These are phyloP conservation scores for Trifolium dubium DNA, from an alignment of 306 rosid genomes.

Conservation along the genomic window DNA sequence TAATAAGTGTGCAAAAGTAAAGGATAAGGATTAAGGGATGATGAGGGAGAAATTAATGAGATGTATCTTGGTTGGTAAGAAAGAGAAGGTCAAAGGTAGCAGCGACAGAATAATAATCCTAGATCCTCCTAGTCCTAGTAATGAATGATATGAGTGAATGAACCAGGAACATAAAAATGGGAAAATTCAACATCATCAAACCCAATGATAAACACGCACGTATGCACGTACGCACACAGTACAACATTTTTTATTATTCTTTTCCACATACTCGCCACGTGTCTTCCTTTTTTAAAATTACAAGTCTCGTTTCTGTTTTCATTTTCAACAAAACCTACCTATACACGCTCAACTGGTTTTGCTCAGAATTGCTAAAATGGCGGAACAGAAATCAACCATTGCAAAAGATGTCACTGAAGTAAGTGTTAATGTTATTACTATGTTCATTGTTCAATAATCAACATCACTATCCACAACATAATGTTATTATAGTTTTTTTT, in stretches of 20 bases:
- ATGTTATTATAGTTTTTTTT: no score
- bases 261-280: background rate
- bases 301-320: background rate
- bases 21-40: no score
- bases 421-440: background rate
- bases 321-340: background rate
- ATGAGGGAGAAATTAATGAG: no score
- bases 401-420: constrained; percentile 88
- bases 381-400: constrained; percentile 59
- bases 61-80: no score
- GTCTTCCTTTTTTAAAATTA: background rate
- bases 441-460: no score
- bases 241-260: background rate
- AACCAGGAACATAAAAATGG: background rate
- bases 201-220: background rate
- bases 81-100: no score
- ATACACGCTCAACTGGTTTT: background rate
- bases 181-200: background rate
- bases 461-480: no score
- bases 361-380: constrained; percentile 58
- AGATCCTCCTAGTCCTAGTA: no score
- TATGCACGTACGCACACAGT: background rate
- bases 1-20: no score
- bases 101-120: no score
- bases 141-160: background rate